Evolutionary conservation across 768 basidiomycete genomes (phyloP), one percentile per base, ranked within the genome.

Genomic region (Boletus vinaceobasis): DNA sequence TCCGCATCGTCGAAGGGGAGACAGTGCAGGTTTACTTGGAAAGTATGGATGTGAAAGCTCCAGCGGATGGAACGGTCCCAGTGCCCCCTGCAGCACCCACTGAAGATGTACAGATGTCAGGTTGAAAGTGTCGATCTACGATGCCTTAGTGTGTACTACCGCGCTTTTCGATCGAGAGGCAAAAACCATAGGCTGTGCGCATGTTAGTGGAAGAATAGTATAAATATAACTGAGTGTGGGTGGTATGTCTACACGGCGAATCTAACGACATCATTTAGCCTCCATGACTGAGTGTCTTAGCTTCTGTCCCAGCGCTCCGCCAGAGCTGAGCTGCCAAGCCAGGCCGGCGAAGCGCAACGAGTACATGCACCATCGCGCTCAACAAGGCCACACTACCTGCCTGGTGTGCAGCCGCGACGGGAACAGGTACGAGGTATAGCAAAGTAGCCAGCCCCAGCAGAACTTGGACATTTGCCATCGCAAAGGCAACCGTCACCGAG

Each of bases 341-440:
- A 0, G 94, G 95, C 52, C 80, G 75, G 35, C 93, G 78, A 52
- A 98, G 71, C 0, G 85, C 78, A 17, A 90, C 78, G 7, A 89
- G 73, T 4, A 95, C 68, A 48, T 92, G 92, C 2, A 93, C 69
- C 79, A 93, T 83, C 5, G 88, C 82, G 21, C 88, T 94, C 44
- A 99, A 74, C 7, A 99, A 75, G 37, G 87, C 79, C 7, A 98
- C 88, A 63, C 93, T 96, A 6, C 96, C 97, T 0, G 93, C 96
- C 70, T 99, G 97, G 68, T 99, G 97, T 32, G 87, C 80, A 13
- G 96, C 93, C 8, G 97, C 97, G 3, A 98, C 74, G 2, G 91
- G 91, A 1, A 93, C 82, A 1, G 97, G 97, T 2, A 98, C 97
- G 36, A 98, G 81, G 71, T 96, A 96, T 13, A 98, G 69, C 23